Base-by-base conservation (phyloP, 192 early-diverging fungal species). In the Haplosporangium gracile region DNA sequence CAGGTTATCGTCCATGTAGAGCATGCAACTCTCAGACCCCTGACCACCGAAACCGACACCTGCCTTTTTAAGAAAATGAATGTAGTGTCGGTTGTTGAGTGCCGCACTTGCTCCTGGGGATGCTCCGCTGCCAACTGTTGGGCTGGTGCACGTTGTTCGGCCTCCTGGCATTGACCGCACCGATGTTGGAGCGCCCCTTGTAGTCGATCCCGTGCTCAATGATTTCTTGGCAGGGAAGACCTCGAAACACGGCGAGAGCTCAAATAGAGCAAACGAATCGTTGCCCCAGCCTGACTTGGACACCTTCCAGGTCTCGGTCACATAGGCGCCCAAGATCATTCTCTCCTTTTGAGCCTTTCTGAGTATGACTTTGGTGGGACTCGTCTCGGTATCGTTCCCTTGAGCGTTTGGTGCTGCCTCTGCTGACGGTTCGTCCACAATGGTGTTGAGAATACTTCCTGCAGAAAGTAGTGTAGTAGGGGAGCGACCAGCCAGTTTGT, bases 291-390 rank as follows among this genome's bases (percentile, higher is more conserved):
- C 88, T 42, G 84, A 51, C 34, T 88, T 88, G 26, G 89, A 87
- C 38, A 88, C 85, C 53, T 89, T 89, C 92, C 92, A 93, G n/a
- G 88, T 88, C 38, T 93, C 90, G 0, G 90, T 63, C 18, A 93
- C 80, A 68, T 89, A 91, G 0, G 91, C 92, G 9, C 90, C 91
- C 13, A 93, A 63, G 4, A 89, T 53, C 79, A 93, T 72, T 39
- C 84, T 74, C 77, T 81, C 78, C 20, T 69, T 73, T 45, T 40
- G 65, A 7, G n/a, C 4, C 20, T 43, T 70, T 3, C 72, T 74
- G 16, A 55, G 39, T 49, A 63, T 70, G 6, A 38, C 34, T 36
- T 39, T 78, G 34, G 68, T 22, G 1, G 72, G 8, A 2, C 29
- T 49, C 29, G 18, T 32, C 0, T 70, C 80, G 0, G 34, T 40